Evolutionary conservation across 2,329 filamentous ascomycete genomes (phyloP), one percentile per base, ranked within the genome.

Genomic region (Diplodia intermedia): DNA sequence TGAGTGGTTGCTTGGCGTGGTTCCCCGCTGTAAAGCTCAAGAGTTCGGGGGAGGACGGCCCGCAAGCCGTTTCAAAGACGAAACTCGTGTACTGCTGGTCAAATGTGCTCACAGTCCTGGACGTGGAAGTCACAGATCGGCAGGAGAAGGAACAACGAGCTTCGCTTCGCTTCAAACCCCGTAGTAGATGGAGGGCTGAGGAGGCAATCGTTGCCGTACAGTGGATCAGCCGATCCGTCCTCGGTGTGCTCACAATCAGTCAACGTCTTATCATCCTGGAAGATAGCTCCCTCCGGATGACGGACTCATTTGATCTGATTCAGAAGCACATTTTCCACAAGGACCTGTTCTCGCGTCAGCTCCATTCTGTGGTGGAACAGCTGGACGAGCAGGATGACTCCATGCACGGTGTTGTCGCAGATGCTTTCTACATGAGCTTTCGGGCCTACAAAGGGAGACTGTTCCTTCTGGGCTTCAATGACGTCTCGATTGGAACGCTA

Each of bases 41-140:
- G 78, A 87, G 88, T 18, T 86, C 88, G 11, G 89, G 93, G 70
- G 82, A 87, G 1, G 84, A 86, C 56, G 88, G 87, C 0, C 89
- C 88, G 5, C 90, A 89, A 73, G 86, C 89, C 8, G 85, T 90
- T 11, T 94, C 92, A 20, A 90, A 89, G 75, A 91, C 90, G 47
- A 98, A 99, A 78, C 86, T 99, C 20, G 94, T 92, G 0, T 99
- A 99, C 81, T 97, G 94, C 79, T 99, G 95, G 95, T 98, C 95
- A 2, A 98, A 98, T 74, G 89, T 98, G n/a, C 82, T 99, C 71
- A 98, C 94, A 0, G 90, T 99, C 5, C 82, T 99, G 29, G 95
- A 99, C 71, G 88, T 98, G 12, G 89, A 94, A 63, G 91, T 95
- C 72, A 83, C 89, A 14, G 80, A 84, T 29, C 77, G 86, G 0